Conservation (phyloP, 169 alveolate genomes). For the Babesia sp. region DNA sequence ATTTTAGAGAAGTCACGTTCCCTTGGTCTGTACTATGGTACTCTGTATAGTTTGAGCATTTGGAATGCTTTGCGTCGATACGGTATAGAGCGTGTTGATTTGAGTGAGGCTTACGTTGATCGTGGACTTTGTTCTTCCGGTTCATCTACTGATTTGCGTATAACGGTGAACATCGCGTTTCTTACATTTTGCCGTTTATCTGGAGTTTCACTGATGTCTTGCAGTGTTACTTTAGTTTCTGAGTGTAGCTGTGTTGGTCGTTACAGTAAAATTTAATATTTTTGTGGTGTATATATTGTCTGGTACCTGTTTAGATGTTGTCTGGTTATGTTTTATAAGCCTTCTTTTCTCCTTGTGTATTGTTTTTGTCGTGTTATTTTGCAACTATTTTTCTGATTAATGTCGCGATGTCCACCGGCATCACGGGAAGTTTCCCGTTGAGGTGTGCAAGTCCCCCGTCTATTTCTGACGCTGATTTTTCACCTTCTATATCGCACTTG, state of each 20-base stretch:
- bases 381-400: neutral
- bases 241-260: conserved; percentile 2
- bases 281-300: neutral
- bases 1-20: conserved; percentile 2
- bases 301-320: neutral
- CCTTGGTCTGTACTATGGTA: conserved; percentile 2
- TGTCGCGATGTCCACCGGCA: neutral
- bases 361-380: neutral
- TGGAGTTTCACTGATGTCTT: neutral
- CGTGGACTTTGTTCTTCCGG: neutral
- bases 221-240: neutral
- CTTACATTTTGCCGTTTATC: neutral
- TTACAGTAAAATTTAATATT: no score
- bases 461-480: conserved; percentile 19
- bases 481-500: neutral
- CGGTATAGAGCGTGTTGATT: neutral
- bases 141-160: conserved; percentile 21
- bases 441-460: conserved; percentile 8
- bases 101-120: conserved; percentile 10
- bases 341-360: neutral
- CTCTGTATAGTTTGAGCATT: conserved; percentile 9
- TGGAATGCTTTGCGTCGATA: conserved; percentile 12
- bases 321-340: neutral
- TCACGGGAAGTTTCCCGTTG: neutral
- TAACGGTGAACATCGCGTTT: conserved; percentile 16